Conservation (phyloP, 345 rosid species). For the Bretschneidera sinensis region DNA sequence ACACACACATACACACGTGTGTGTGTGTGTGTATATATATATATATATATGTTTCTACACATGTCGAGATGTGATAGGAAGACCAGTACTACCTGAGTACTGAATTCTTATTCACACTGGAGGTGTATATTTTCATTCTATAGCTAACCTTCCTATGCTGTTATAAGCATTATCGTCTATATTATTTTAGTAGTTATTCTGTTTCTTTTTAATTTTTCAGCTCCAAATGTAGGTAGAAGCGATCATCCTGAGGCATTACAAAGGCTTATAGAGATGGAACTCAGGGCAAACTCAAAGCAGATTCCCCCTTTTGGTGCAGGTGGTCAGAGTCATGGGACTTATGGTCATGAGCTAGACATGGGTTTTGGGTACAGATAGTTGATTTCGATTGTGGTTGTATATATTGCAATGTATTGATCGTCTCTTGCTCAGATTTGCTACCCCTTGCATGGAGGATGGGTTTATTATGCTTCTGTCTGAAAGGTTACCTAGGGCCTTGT, state of each 20-base stretch:
- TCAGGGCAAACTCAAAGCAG: conserved; percentile 62
- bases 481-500: conserved; percentile 12
- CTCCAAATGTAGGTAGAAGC: conserved; percentile 40
- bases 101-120: too few relatives aligned
- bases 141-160: not conserved
- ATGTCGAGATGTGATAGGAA: too few relatives aligned
- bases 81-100: too few relatives aligned
- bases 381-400: conserved; percentile 16
- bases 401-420: conserved; percentile 12
- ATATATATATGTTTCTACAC: too few relatives aligned
- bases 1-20: too few relatives aligned
- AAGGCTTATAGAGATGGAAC: conserved; percentile 73
- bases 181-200: too few relatives aligned
- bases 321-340: conserved; percentile 50
- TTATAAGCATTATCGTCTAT: not conserved
- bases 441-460: not conserved
- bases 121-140: too few relatives aligned
- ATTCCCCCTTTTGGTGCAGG: conserved; percentile 34
- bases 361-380: conserved; percentile 59
- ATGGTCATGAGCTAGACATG: conserved; percentile 71
- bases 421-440: conserved; percentile 19
- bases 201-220: conserved; percentile 25
- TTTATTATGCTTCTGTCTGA: conserved; percentile 10
- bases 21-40: too few relatives aligned
- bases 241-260: conserved; percentile 68